A percentile compares a stretch with the other conserved stretches of the same genome.
These are phyloP conservation scores for Keqinozyma sinolaborantium DNA, from an alignment of 1,139 yeast genomes.

Conservation along the genomic window DNA sequence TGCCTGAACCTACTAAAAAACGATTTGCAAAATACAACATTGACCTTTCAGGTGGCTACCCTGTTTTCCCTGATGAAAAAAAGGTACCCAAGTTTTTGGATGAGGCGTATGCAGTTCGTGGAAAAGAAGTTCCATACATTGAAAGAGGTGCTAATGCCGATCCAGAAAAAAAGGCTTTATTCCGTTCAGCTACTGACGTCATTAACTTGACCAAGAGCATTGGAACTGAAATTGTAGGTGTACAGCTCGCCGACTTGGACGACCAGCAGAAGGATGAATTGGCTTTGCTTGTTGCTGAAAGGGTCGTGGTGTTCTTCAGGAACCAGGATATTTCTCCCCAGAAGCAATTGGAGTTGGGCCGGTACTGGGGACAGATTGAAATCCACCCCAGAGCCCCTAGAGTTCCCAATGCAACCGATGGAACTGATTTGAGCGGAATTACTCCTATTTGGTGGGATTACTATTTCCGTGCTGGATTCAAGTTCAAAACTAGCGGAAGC, in stretches of 20 bases:
- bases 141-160: constrained; percentile 51
- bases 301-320: constrained; percentile 42
- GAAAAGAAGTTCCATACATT: constrained; percentile 34
- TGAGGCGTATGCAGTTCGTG: constrained; percentile 46
- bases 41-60: constrained; percentile 32
- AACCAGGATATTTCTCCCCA: constrained; percentile 42
- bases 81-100: constrained; percentile 47
- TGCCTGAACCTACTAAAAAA: constrained; percentile 14
- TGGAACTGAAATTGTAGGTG: constrained; percentile 56
- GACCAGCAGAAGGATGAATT: constrained; percentile 52
- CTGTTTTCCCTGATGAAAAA: constrained; percentile 20
- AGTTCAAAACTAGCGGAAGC: constrained; percentile 31
- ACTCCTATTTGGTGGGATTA: constrained; percentile 54
- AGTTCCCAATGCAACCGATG: constrained; percentile 21
- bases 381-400: constrained; percentile 38
- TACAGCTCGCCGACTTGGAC: constrained; percentile 45
- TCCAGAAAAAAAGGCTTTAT: constrained; percentile 49
- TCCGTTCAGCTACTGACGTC: constrained; percentile 51
- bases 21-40: constrained; percentile 26
- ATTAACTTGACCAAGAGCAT: constrained; percentile 43
- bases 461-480: constrained; percentile 16
- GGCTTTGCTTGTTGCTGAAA: constrained; percentile 40
- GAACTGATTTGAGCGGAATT: constrained; percentile 30
- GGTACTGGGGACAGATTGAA: constrained; percentile 42
- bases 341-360: constrained; percentile 43